Conservation (phyloP, 2,329 filamentous ascomycete species). For the Zalaria obscura region DNA sequence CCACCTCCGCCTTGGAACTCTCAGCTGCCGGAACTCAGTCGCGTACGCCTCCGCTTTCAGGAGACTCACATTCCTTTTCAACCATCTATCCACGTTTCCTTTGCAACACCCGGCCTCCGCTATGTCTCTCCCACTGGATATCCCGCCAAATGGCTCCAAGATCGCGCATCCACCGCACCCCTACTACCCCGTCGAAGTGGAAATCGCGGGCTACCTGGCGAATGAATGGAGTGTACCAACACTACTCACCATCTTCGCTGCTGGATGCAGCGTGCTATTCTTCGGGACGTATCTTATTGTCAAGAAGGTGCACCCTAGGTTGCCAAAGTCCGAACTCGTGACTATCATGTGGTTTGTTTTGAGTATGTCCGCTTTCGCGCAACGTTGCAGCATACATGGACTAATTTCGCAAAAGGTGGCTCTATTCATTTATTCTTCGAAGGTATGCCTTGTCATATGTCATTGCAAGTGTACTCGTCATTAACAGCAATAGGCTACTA, state of each 20-base stretch:
- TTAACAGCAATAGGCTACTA: slow-evolving; percentile 48
- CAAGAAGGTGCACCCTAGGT: slow-evolving; percentile 36
- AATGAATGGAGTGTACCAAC: slow-evolving; percentile 48
- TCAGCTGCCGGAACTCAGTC: too few relatives aligned
- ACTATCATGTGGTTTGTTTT: slow-evolving; percentile 64
- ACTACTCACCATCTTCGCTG: slow-evolving; percentile 46
- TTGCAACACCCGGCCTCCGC: neutral
- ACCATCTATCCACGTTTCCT: too few relatives aligned
- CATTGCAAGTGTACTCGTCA: too few relatives aligned
- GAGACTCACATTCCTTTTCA: too few relatives aligned
- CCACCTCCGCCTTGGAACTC: too few relatives aligned
- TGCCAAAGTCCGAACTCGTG: slow-evolving; percentile 40
- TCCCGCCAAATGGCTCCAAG: neutral
- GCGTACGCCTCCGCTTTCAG: too few relatives aligned
- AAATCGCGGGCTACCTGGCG: slow-evolving; percentile 48
- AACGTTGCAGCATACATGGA: too few relatives aligned
- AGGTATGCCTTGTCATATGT: slow-evolving; percentile 28
- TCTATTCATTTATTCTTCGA: slow-evolving; percentile 72
- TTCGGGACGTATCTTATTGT: slow-evolving; percentile 39
- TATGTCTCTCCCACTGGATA: slow-evolving; percentile 1
- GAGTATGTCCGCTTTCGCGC: slow-evolving; percentile 34
- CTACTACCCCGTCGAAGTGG: slow-evolving; percentile 54
- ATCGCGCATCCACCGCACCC: slow-evolving; percentile 36
- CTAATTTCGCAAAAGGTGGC: slow-evolving; percentile 31
- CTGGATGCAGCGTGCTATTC: slow-evolving; percentile 43